These are phyloP conservation scores for Colletotrichum lindemuthianum DNA, from an alignment of 2,329 filamentous ascomycete genomes.

Conservation along the genomic window DNA sequence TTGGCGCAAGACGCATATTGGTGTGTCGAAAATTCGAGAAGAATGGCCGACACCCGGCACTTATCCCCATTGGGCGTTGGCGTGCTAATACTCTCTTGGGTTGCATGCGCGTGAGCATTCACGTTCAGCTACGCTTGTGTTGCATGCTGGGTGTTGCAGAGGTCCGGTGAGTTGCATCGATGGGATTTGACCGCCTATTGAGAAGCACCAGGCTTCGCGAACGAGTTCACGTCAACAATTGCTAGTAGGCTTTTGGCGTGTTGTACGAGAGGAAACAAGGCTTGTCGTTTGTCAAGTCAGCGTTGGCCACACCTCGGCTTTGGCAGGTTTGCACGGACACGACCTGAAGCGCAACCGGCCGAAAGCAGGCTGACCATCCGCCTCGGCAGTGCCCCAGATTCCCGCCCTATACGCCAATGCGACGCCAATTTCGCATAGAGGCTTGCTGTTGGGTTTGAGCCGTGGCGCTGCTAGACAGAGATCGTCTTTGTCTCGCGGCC, in stretches of 20 bases:
- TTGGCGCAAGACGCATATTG: conserved; percentile 21
- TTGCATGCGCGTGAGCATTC: conserved; percentile 1
- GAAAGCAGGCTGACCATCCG: conserved; percentile 15
- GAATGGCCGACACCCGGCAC: conserved; percentile 17
- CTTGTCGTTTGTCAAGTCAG: conserved; percentile 10
- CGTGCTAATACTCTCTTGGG: conserved; percentile 1
- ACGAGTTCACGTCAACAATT: not conserved
- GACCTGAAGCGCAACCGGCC: conserved; percentile 25
- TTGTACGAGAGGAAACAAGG: not conserved
- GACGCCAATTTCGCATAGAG: conserved; percentile 6
- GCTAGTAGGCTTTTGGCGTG: not conserved
- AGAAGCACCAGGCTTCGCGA: not conserved
- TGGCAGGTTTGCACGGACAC: conserved; percentile 18
- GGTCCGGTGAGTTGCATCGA: not conserved
- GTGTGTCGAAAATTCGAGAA: conserved; percentile 24
- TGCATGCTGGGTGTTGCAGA: conserved; percentile 7
- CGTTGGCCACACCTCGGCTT: conserved; percentile 29
- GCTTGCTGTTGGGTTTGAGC: conserved; percentile 8
- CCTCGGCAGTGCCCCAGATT: conserved; percentile 1
- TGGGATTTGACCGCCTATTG: not conserved
- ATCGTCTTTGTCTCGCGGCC: conserved; percentile 32
- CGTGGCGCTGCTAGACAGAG: conserved; percentile 29
- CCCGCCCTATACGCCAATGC: conserved; percentile 18
- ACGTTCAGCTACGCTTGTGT: not conserved
- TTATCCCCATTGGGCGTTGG: conserved; percentile 8